Evolutionary conservation across 176 grass and related monocot genomes (phyloP).

Genomic region (Paspalum notatum): DNA sequence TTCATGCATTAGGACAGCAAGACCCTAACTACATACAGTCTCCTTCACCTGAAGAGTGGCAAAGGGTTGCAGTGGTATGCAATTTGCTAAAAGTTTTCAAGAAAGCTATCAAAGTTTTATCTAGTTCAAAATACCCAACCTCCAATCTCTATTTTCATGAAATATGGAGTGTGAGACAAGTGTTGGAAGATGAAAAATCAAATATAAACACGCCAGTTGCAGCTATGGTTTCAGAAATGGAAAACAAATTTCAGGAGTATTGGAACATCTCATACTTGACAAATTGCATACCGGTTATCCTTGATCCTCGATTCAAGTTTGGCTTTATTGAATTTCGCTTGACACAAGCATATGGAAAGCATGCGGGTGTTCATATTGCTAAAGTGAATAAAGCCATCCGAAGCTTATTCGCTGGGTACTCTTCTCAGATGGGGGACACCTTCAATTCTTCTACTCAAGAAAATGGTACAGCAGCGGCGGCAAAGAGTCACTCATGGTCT

Average conservation of each 20-base stretch:
- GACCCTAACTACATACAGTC: background rate
- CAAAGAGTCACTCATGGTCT: too few relatives aligned
- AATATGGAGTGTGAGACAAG: background rate
- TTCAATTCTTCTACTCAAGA: too few relatives aligned
- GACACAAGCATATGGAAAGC: background rate
- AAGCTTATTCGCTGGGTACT: background rate
- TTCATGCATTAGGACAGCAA: rapidly evolving
- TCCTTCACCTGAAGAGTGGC: background rate
- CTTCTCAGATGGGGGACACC: too few relatives aligned
- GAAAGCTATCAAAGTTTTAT: too few relatives aligned
- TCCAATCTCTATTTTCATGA: background rate
- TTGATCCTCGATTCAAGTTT: background rate
- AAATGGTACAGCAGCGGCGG: too few relatives aligned
- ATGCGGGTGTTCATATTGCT: background rate
- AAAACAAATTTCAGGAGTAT: background rate
- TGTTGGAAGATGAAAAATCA: background rate
- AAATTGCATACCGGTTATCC: background rate
- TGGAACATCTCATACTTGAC: background rate
- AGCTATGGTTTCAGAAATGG: background rate
- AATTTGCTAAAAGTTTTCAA: background rate
- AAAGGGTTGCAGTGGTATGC: background rate
- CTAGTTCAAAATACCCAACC: background rate
- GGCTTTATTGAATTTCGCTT: background rate
- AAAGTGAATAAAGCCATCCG: background rate
- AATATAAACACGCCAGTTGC: background rate